These are phyloP conservation scores for Pestalotiopsis sp. DNA, from an alignment of 2,329 filamentous ascomycete genomes.

Conservation along the genomic window DNA sequence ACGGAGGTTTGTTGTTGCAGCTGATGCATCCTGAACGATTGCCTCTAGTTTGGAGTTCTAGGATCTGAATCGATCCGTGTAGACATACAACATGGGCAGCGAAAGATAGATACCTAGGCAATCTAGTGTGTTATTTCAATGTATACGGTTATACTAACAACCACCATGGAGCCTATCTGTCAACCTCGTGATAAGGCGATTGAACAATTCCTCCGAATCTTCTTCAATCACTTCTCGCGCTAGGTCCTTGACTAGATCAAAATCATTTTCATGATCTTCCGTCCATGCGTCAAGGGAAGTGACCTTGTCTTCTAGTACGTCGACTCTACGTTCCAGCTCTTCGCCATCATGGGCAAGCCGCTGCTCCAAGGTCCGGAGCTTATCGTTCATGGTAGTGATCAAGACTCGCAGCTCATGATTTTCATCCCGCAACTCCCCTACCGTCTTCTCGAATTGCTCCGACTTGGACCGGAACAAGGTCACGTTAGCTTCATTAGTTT, in stretches of 20 bases:
- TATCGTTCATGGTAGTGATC: not conserved
- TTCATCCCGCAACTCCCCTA: not conserved
- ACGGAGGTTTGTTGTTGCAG: slow-evolving; percentile 13
- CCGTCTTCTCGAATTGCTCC: slow-evolving; percentile 8
- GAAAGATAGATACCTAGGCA: no score
- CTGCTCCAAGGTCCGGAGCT: slow-evolving; percentile 4
- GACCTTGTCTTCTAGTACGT: slow-evolving; percentile 1
- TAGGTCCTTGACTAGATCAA: slow-evolving; percentile 3
- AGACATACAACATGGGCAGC: no score
- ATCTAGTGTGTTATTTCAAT: not conserved
- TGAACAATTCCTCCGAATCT: slow-evolving; percentile 5
- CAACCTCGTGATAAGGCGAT: slow-evolving; percentile 9
- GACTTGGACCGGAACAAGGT: slow-evolving; percentile 1
- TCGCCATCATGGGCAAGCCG: slow-evolving; percentile 1
- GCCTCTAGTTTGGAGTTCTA: slow-evolving; percentile 12
- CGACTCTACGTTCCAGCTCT: slow-evolving; percentile 8
- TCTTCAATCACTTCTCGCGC: slow-evolving; percentile 11
- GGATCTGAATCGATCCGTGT: no score
- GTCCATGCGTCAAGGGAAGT: slow-evolving; percentile 10
- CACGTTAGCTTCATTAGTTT: not conserved
- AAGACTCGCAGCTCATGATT: slow-evolving; percentile 1
- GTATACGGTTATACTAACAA: not conserved
- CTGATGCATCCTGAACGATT: slow-evolving; percentile 17
- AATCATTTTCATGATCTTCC: slow-evolving; percentile 11
- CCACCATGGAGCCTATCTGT: slow-evolving; percentile 10